Base-by-base conservation (phyloP, 2,329 filamentous ascomycete species). In the Microcyclospora tardicrescens region DNA sequence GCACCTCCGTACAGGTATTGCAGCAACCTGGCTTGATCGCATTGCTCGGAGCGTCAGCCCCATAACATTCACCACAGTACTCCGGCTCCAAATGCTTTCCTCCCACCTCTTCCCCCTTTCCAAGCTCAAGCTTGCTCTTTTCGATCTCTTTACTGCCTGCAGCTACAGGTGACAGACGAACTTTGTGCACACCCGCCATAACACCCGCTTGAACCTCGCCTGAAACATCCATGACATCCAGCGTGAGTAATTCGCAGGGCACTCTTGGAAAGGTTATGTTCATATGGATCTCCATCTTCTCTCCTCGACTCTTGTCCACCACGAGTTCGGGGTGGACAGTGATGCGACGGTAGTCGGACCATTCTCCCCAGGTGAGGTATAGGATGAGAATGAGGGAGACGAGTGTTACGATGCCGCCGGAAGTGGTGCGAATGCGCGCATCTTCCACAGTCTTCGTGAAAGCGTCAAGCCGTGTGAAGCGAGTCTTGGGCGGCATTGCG, bases 381-480 rank as follows among this genome's bases (percentile, higher is more conserved):
- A 96, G 58, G 39, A 98, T 85, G 38, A 95, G 74, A 36, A 98
- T 61, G 54, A 98, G 69, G 43, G 87, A 95, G 49, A 81, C 73
- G 53, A 98, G 86, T 40, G 91, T 98, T 55, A 98, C 85, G 52
- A 98, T 77, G 50, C 91, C 91, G 49, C 91, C 91, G 2, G 86
- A 94, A 6, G 87, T 95, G 27, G 91, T 98, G 55, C 93, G 82
- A 59, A 98, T 78, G 54, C 91, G 78, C 50, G 93, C 91, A 77
- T 98, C 91, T 62, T 98, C 91, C 52, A 98, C 91, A 10, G 91
- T 98, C 67, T 98, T 98, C 37, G 89, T 94, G 62, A 98, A 98
- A 72, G 91, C 91, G 65, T 98, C 91, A 48, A 98, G 84, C 75
- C 81, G 81, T 43, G 84, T 94, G 61, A 98, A 95, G 62, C 91